phyloP scores from a whole-genome alignment of 192 early-diverging fungal species.

The Pilobolus umbonatus region DNA sequence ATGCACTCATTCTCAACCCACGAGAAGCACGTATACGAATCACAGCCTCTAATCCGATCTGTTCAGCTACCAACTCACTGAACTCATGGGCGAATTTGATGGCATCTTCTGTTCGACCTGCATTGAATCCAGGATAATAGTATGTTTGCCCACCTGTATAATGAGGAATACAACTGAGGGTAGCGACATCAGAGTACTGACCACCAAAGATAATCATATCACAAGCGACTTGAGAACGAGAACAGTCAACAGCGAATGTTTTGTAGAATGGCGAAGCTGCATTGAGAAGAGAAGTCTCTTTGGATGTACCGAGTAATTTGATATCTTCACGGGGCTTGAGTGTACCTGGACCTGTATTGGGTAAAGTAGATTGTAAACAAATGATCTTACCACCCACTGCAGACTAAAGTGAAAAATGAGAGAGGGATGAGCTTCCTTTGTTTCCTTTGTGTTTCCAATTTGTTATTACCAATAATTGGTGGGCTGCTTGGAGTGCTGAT shows the following conservation, averaged over 20 bases:
- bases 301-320: conserved; percentile 84
- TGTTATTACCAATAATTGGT: conserved; percentile 65
- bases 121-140: conserved; percentile 89
- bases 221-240: conserved; percentile 79
- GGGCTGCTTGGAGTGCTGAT: conserved; percentile 75
- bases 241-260: conserved; percentile 85
- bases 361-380: conserved; percentile 74
- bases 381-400: conserved; percentile 89
- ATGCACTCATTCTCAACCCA: conserved; percentile 82
- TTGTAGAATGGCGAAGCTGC: conserved; percentile 90
- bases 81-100: conserved; percentile 83
- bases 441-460: neutral
- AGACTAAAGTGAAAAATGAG: conserved; percentile 37
- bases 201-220: conserved; percentile 86
- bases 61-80: conserved; percentile 68
- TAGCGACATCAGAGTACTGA: conserved; percentile 85
- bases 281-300: conserved; percentile 81
- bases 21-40: conserved; percentile 88
- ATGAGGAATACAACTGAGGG: conserved; percentile 74
- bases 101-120: conserved; percentile 75
- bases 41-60: conserved; percentile 87
- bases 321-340: conserved; percentile 83
- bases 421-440: neutral
- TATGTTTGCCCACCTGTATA: conserved; percentile 87
- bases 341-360: conserved; percentile 74